phyloP scores from a whole-genome alignment of 495 filamentous ascomycete species.

The Xanthoparmelia taractica region DNA sequence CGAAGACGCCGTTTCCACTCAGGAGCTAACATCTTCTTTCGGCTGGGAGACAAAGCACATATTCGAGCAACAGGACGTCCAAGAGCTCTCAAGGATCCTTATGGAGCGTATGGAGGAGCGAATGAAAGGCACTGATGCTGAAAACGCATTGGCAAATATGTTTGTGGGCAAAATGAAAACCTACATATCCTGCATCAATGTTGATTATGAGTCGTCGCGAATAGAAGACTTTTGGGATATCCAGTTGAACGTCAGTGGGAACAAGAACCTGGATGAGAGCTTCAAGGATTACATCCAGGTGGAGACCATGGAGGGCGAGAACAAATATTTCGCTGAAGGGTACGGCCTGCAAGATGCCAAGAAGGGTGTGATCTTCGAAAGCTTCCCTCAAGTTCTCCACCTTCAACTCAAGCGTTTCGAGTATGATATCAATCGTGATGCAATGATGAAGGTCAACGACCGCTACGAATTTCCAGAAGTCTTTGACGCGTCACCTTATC shows the following conservation, averaged over 20 bases:
- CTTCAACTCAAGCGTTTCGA: constrained; percentile 97
- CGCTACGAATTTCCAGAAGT: constrained; percentile 93
- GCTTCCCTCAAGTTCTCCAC: constrained; percentile 90
- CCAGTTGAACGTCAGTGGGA: constrained; percentile 90
- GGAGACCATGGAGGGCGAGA: constrained; percentile 94
- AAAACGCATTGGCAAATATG: constrained; percentile 80
- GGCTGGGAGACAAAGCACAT: constrained; percentile 97
- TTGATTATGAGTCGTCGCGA: constrained; percentile 89
- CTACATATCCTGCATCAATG: constrained; percentile 97
- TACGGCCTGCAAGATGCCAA: constrained; percentile 91
- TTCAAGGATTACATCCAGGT: constrained; percentile 95
- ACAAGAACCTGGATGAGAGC: constrained; percentile 85
- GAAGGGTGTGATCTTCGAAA: constrained; percentile 95
- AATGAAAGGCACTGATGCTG: constrained; percentile 96
- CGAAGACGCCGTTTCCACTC: constrained; percentile 72
- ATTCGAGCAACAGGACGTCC: constrained; percentile 98
- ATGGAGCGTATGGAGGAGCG: constrained; percentile 94
- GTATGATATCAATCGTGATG: constrained; percentile 90
- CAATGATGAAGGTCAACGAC: constrained; percentile 99
- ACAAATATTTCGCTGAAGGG: constrained; percentile 90
- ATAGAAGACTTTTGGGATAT: constrained; percentile 99
- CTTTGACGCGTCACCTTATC: constrained; percentile 82
- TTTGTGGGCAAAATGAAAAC: constrained; percentile 97
- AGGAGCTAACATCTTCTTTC: constrained; percentile 89
- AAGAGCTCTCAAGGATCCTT: constrained; percentile 89